Percentiles rank a stretch among this genome's conserved stretches.
Conservation (phyloP, 2,329 filamentous ascomycete species). For the Davidsoniella neocaledoniae region DNA sequence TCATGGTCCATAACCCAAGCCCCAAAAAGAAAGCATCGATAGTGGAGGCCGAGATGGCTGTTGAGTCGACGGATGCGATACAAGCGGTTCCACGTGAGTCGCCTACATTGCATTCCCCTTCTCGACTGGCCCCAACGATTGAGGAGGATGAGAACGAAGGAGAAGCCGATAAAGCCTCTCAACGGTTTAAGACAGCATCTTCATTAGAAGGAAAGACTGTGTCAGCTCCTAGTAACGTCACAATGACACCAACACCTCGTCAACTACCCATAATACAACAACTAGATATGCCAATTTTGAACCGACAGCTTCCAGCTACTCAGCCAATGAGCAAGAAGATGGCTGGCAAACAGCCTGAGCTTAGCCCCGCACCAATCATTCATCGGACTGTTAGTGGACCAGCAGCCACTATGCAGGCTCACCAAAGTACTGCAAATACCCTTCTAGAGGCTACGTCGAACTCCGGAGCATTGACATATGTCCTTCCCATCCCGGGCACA, state of each 20-base stretch:
- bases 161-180: slow-evolving; percentile 3
- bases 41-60: too few species aligned
- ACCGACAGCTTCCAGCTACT: too few species aligned
- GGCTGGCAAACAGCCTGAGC: slow-evolving; percentile 30
- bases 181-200: background rate
- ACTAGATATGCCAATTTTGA: too few species aligned
- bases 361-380: slow-evolving; percentile 1
- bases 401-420: too few species aligned
- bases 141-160: slow-evolving; percentile 6
- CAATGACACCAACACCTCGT: too few species aligned
- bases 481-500: background rate
- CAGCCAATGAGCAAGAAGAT: slow-evolving; percentile 26
- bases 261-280: too few species aligned
- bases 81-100: background rate
- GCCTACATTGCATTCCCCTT: background rate
- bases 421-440: background rate
- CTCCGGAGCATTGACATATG: background rate
- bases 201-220: background rate
- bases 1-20: slow-evolving; percentile 5
- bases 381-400: slow-evolving; percentile 2
- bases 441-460: background rate
- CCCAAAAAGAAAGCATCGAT: background rate
- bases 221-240: background rate
- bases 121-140: slow-evolving; percentile 4
- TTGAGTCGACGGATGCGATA: too few species aligned